Percentiles rank a stretch among this genome's conserved stretches.
These are phyloP conservation scores for Eimeria brunetti DNA, from an alignment of 169 alveolate genomes.

Conservation along the genomic window DNA sequence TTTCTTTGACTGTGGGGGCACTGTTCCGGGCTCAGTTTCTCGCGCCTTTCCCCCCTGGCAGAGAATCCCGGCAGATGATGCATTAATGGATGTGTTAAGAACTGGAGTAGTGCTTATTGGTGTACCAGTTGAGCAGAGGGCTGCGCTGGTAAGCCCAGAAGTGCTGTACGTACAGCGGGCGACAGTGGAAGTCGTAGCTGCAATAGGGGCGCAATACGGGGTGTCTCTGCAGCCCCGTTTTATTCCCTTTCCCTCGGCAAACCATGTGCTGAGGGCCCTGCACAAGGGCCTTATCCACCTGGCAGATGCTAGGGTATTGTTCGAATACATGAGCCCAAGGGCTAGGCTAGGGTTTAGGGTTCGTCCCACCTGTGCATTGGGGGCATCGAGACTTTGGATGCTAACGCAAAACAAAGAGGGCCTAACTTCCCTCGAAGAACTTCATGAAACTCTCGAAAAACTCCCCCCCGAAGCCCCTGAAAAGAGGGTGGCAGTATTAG, in stretches of 20 bases:
- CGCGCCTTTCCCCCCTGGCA: neutral
- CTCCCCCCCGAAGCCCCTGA: neutral
- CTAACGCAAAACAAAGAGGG: constrained; percentile 18
- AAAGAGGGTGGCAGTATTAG: neutral
- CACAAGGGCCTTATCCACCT: constrained; percentile 32
- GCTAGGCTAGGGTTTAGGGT: neutral
- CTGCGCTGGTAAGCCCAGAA: neutral
- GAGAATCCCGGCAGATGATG: neutral
- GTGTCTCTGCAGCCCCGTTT: constrained; percentile 7
- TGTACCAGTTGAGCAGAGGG: neutral
- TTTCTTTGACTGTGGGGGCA: constrained; percentile 58
- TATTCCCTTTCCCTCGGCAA: neutral
- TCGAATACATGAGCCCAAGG: neutral
- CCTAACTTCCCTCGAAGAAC: constrained; percentile 1
- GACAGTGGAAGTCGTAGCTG: neutral
- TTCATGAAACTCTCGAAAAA: constrained; percentile 7
- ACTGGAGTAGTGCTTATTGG: constrained; percentile 30
- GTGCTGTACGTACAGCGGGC: constrained; percentile 43
- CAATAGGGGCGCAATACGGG: neutral
- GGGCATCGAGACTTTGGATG: constrained; percentile 48
- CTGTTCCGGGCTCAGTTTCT: constrained; percentile 32
- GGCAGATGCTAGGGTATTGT: constrained; percentile 29
- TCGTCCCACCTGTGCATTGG: constrained; percentile 42
- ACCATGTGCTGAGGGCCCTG: constrained; percentile 11
- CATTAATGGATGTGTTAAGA: neutral